Percentiles rank a stretch among this genome's conserved stretches.
Conservation (phyloP, 768 basidiomycete genomes). For the Pleurotus djamor region DNA sequence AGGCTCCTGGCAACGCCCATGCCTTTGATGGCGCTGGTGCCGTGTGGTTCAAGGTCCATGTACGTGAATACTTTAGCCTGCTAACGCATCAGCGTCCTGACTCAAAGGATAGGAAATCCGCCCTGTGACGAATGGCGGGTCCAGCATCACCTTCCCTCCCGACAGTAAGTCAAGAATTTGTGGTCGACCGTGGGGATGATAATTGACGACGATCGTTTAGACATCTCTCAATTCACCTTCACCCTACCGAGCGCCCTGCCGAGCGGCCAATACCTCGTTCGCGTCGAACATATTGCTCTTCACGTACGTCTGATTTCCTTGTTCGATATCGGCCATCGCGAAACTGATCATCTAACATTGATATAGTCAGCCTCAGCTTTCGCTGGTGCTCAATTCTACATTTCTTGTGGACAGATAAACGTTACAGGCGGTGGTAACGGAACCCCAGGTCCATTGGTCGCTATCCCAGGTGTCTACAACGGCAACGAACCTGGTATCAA, state of each 20-base stretch:
- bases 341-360: not conserved
- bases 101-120: slow-evolving; percentile 33
- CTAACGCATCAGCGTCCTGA: slow-evolving; percentile 13
- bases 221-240: slow-evolving; percentile 28
- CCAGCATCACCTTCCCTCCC: slow-evolving; percentile 43
- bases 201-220: slow-evolving; percentile 8
- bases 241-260: slow-evolving; percentile 34
- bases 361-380: slow-evolving; percentile 25
- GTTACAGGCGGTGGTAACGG: slow-evolving; percentile 39
- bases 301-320: slow-evolving; percentile 17
- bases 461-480: slow-evolving; percentile 35
- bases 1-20: slow-evolving; percentile 38
- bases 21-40: slow-evolving; percentile 39
- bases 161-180: slow-evolving; percentile 23
- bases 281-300: slow-evolving; percentile 42
- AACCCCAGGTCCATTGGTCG: slow-evolving; percentile 29
- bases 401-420: slow-evolving; percentile 36
- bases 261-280: slow-evolving; percentile 37
- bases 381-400: slow-evolving; percentile 38
- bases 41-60: slow-evolving; percentile 43
- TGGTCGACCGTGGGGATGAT: not conserved
- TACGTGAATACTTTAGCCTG: slow-evolving; percentile 1
- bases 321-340: not conserved
- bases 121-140: slow-evolving; percentile 44
- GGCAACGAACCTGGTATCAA: slow-evolving; percentile 17